Percentiles rank a stretch among this genome's conserved stretches.
These are phyloP conservation scores for Talaromyces atroroseus DNA, from an alignment of 2,329 filamentous ascomycete genomes.

Conservation along the genomic window DNA sequence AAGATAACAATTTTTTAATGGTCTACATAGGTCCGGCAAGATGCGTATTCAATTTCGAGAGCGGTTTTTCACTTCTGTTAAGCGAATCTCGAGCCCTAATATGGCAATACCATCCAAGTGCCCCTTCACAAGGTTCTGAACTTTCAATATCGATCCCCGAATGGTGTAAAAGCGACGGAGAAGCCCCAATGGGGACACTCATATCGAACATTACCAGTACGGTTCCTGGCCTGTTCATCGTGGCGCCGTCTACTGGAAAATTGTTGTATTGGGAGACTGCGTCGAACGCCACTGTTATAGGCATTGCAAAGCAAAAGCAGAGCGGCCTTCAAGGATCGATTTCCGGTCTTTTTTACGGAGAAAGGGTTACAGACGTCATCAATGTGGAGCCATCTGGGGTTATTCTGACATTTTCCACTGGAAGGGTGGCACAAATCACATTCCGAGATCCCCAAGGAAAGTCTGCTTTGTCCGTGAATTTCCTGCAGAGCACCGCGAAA, in stretches of 20 bases:
- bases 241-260: constrained; percentile 77
- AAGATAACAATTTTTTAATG: constrained; percentile 15
- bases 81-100: constrained; percentile 78
- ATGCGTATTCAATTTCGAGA: constrained; percentile 59
- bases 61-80: constrained; percentile 71
- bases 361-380: constrained; percentile 69
- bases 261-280: constrained; percentile 95
- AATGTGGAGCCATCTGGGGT: constrained; percentile 85
- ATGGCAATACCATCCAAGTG: constrained; percentile 69
- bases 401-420: constrained; percentile 76
- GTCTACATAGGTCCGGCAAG: constrained; percentile 53
- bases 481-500: constrained; percentile 56
- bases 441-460: constrained; percentile 83
- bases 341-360: constrained; percentile 69
- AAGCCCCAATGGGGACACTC: constrained; percentile 75
- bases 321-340: constrained; percentile 72
- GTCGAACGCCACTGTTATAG: constrained; percentile 77
- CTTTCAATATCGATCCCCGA: constrained; percentile 76
- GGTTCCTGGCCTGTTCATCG: constrained; percentile 78
- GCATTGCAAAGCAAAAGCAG: constrained; percentile 74
- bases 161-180: constrained; percentile 59
- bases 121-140: constrained; percentile 25
- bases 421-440: constrained; percentile 78
- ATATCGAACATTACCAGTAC: constrained; percentile 70
- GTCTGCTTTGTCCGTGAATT: constrained; percentile 70